phyloP scores from a whole-genome alignment of 768 basidiomycete species.

The Termitomyces sp. region DNA sequence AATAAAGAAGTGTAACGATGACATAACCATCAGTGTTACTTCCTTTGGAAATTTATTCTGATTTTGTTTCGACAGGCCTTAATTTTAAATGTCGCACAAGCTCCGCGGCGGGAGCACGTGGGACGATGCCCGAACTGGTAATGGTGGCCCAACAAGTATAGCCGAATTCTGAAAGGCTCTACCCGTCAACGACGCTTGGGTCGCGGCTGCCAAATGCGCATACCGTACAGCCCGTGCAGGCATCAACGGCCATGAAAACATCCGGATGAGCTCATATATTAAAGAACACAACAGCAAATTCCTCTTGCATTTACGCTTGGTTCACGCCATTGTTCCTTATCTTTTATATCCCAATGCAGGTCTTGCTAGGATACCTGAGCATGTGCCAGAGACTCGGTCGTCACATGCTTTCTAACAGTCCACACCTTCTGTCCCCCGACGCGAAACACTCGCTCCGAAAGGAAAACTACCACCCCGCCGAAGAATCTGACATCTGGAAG shows the following conservation, averaged over 20 bases:
- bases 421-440: slow-evolving; percentile 24
- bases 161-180: slow-evolving; percentile 30
- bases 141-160: slow-evolving; percentile 11
- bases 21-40: too few species aligned
- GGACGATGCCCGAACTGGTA: slow-evolving; percentile 8
- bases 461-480: slow-evolving; percentile 2
- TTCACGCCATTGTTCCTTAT: slow-evolving; percentile 15
- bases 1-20: too few species aligned
- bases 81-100: slow-evolving; percentile 4
- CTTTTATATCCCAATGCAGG: slow-evolving; percentile 25
- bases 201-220: slow-evolving; percentile 40
- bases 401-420: slow-evolving; percentile 30
- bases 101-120: slow-evolving; percentile 13
- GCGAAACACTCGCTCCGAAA: slow-evolving; percentile 14
- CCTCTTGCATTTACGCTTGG: too few species aligned
- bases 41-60: too few species aligned
- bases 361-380: slow-evolving; percentile 26
- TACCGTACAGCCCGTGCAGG: slow-evolving; percentile 37
- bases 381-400: slow-evolving; percentile 34
- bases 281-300: slow-evolving; percentile 22
- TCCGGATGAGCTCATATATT: slow-evolving; percentile 44
- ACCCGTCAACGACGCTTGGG: slow-evolving; percentile 27
- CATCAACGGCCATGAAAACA: slow-evolving; percentile 42
- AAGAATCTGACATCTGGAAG: slow-evolving; percentile 1
- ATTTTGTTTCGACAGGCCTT: too few species aligned